Evolutionary conservation across 495 filamentous ascomycete genomes (phyloP).

Genomic region (Achaetomiella virescens): DNA sequence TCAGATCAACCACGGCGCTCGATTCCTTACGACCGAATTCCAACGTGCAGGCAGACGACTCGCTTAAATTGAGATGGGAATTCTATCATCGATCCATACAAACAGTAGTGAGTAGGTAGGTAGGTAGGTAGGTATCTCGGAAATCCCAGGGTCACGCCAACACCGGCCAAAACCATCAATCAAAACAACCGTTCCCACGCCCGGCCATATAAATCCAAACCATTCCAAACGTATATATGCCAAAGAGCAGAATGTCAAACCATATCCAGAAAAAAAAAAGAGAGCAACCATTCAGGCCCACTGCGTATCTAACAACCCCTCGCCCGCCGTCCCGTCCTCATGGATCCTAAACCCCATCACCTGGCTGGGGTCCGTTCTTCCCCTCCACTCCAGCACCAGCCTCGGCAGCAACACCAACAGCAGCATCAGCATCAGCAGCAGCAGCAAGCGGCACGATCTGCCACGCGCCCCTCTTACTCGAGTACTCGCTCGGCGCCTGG

Average conservation of each 20-base stretch:
- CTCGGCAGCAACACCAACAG: not conserved
- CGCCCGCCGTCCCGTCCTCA: conserved; percentile 19
- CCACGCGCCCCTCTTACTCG: conserved; percentile 20
- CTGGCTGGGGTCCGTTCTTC: not conserved
- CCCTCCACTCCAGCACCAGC: not conserved
- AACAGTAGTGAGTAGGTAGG: conserved; percentile 1
- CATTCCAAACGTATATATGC: not conserved
- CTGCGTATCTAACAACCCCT: conserved; percentile 8
- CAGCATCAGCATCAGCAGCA: not conserved
- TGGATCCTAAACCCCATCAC: conserved; percentile 24
- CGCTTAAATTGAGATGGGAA: not conserved
- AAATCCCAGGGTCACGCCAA: not conserved
- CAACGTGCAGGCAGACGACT: too few relatives aligned
- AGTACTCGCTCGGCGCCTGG: conserved; percentile 30
- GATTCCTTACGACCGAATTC: too few relatives aligned
- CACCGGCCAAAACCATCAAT: not conserved
- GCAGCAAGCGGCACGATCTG: not conserved
- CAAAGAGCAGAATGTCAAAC: not conserved
- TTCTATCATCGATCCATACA: conserved; percentile 7
- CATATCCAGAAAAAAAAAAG: not conserved
- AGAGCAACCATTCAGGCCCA: not conserved
- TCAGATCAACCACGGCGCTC: too few relatives aligned
- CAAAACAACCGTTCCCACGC: not conserved
- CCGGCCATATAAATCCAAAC: not conserved
- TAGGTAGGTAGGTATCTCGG: not conserved